Percentiles rank a stretch among this genome's conserved stretches.
Conservation (phyloP, 164 flowering plant genomes). For the Aristolochia fimbriata region DNA sequence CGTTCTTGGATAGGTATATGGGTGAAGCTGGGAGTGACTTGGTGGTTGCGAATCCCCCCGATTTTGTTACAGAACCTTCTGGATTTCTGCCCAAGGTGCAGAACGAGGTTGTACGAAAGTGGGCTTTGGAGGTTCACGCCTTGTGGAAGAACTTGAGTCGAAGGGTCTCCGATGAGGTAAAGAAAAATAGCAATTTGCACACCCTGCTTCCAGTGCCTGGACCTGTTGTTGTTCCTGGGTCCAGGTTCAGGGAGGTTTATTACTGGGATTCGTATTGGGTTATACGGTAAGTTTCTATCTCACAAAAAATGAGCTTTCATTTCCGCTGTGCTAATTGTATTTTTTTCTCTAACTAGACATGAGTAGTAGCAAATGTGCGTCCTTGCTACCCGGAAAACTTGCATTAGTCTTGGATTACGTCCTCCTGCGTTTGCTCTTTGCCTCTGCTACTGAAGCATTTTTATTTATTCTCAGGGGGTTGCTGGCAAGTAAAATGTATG, state of each 20-base stretch:
- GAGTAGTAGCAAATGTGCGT: too few relatives aligned
- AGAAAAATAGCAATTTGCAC: slow-evolving; percentile 38
- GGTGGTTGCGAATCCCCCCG: slow-evolving; percentile 40
- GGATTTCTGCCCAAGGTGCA: slow-evolving; percentile 65
- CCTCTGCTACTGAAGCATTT: not conserved
- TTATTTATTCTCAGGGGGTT: slow-evolving; percentile 55
- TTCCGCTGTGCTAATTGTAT: too few relatives aligned
- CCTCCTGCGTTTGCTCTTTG: not conserved
- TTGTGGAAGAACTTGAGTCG: slow-evolving; percentile 87
- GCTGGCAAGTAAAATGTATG: slow-evolving; percentile 79
- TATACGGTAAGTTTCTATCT: slow-evolving; percentile 38
- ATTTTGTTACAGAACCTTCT: slow-evolving; percentile 48
- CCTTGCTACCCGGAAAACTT: too few relatives aligned
- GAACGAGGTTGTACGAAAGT: slow-evolving; percentile 40
- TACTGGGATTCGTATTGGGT: slow-evolving; percentile 99
- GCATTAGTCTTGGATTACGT: too few relatives aligned
- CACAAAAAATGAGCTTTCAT: not conserved
- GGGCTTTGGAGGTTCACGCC: slow-evolving; percentile 80
- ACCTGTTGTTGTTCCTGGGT: slow-evolving; percentile 61
- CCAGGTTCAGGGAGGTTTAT: slow-evolving; percentile 81
- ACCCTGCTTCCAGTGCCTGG: slow-evolving; percentile 67
- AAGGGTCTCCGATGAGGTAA: slow-evolving; percentile 37
- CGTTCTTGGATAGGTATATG: slow-evolving; percentile 39
- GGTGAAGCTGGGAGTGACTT: slow-evolving; percentile 61
- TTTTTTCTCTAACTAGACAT: too few relatives aligned